These are phyloP conservation scores for Henckelia pumila DNA, from an alignment of 257 asterid genomes.

Conservation along the genomic window DNA sequence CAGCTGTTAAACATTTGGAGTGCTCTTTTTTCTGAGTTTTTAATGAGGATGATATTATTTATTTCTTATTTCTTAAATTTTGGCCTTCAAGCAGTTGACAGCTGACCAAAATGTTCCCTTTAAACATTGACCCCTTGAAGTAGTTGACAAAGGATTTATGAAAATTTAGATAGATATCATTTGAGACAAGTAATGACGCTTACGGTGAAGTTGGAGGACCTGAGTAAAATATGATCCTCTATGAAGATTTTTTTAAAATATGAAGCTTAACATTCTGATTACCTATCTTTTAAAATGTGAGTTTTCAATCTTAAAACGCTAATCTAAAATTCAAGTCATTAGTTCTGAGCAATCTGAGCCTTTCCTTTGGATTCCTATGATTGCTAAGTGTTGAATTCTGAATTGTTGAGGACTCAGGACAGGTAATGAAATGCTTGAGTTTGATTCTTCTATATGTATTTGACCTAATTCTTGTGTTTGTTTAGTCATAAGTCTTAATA, in stretches of 20 bases:
- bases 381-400: not conserved
- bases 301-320: not conserved
- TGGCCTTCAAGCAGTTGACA: not conserved
- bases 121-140: not conserved
- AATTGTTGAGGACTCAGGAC: not conserved
- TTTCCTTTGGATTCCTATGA: not conserved
- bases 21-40: too few relatives aligned
- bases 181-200: not conserved
- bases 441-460: not conserved
- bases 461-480: not conserved
- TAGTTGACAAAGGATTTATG: not conserved
- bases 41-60: not conserved
- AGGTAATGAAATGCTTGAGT: not conserved
- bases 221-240: not conserved
- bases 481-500: not conserved
- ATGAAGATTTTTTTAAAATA: not conserved
- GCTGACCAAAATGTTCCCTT: not conserved
- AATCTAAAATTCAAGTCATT: too few relatives aligned
- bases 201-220: not conserved
- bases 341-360: not conserved
- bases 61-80: too few relatives aligned
- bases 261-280: too few relatives aligned
- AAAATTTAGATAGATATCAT: not conserved
- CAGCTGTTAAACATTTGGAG: too few relatives aligned
- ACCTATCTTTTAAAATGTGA: too few relatives aligned